Evolutionary conservation across 2,329 filamentous ascomycete genomes (phyloP).

Genomic region (Didymella pinodella): DNA sequence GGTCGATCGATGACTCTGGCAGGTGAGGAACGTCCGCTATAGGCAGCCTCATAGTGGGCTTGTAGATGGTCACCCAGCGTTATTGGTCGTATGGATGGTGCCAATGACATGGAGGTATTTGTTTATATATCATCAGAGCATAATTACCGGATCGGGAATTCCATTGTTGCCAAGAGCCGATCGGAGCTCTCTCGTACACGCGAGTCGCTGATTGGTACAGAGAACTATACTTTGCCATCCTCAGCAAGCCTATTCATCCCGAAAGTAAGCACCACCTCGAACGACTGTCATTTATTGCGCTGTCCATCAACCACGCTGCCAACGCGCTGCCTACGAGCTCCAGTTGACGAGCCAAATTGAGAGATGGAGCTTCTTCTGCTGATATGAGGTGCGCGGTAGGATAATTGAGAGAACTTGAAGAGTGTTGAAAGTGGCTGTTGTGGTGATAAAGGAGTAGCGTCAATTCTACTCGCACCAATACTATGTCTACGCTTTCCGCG

Average conservation of each 20-base stretch:
- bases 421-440: neutral
- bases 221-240: too few relatives aligned
- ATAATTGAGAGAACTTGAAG: neutral
- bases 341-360: neutral
- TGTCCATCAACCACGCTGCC: neutral
- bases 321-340: neutral
- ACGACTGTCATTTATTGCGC: neutral
- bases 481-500: neutral
- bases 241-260: neutral
- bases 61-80: too few relatives aligned
- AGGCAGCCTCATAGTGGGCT: neutral
- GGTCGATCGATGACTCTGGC: neutral
- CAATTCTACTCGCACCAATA: too few relatives aligned
- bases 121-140: neutral
- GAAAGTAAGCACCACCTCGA: neutral
- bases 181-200: neutral
- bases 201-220: neutral
- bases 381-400: neutral
- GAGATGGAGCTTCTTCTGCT: neutral
- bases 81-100: neutral
- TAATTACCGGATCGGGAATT: neutral
- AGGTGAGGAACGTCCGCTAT: neutral
- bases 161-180: constrained; percentile 4
- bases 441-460: neutral
- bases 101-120: neutral